Evolutionary conservation across 208 protist species (phyloP), one percentile per base, ranked within the genome.

Genomic region (Trypanosoma boissoni): DNA sequence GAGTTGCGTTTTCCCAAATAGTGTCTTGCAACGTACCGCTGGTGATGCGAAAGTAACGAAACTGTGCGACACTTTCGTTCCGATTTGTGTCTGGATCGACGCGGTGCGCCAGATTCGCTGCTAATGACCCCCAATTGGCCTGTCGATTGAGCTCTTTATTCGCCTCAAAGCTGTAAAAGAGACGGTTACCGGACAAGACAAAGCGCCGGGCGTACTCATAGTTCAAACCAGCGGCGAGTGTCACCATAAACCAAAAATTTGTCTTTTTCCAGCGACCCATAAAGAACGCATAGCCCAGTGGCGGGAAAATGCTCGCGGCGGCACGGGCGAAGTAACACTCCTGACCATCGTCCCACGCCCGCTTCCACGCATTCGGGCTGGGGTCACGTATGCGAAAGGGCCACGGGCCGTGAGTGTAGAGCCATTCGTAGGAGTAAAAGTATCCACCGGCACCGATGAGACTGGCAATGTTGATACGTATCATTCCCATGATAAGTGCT

Each of bases 341-440:
- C 72, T 94, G 87, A 12, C 72, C 81, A 12, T 91, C 87, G 24
- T 88, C 64, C 83, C 83, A 94, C 52, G 87, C 80, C 12, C 74
- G 68, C 60, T 80, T 76, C 78, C 80, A 94, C 3, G 72, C 83
- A 57, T 86, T 89, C 0, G 72, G 83, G 0, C 64, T 71, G 9
- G 87, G 83, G 42, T 94, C 83, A 24, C 67, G 64, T 31, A 94
- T 94, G 44, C 73, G 74, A 43, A 94, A 89, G 3, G 57, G 44
- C 64, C 56, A 60, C 14, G 87, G 87, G 36, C 78, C 87, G 62
- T 91, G 69, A 18, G 87, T 94, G 69, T 94, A 94, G 41, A 94
- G 77, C 58, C 81, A 94, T 73, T 94, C 87, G 69, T 91, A 94
- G n/a, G 74, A 49, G 66, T 89, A 91, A 67, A 88, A 94, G 66